Evolutionary conservation across 202 grass and related monocot species (phyloP).

Genomic region (Carex sylvatica): DNA sequence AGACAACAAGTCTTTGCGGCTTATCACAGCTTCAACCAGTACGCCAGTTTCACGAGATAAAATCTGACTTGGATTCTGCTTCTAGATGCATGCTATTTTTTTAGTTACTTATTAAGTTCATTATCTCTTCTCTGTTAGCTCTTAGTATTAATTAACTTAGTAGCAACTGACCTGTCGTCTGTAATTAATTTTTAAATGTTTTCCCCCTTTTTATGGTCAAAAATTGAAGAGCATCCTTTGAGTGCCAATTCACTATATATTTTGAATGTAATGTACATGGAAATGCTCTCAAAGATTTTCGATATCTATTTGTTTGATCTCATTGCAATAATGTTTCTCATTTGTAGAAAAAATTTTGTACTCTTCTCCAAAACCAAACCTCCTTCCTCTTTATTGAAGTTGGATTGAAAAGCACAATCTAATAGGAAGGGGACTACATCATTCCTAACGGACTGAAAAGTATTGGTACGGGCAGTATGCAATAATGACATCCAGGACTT

Average conservation of each 20-base stretch:
- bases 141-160: background rate
- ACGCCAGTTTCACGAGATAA: constrained; percentile 90
- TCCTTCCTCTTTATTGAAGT: too few relatives aligned
- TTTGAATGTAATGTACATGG: background rate
- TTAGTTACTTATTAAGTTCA: constrained; percentile 27
- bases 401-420: too few relatives aligned
- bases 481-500: too few relatives aligned
- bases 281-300: background rate
- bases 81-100: constrained; percentile 61
- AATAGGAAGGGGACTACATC: too few relatives aligned
- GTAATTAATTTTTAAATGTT: background rate
- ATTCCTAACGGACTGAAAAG: too few relatives aligned
- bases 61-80: constrained; percentile 68
- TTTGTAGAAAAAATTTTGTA: constrained; percentile 92
- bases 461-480: too few relatives aligned
- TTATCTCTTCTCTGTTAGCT: constrained; percentile 22
- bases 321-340: constrained; percentile 21
- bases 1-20: constrained; percentile 87
- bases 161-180: background rate
- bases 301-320: background rate
- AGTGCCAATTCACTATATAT: background rate
- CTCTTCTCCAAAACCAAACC: constrained; percentile 83
- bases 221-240: background rate
- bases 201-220: background rate
- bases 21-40: constrained; percentile 90